Base-by-base conservation (phyloP, 371 early-diverging fungal genomes). In the Smittium culicis region DNA sequence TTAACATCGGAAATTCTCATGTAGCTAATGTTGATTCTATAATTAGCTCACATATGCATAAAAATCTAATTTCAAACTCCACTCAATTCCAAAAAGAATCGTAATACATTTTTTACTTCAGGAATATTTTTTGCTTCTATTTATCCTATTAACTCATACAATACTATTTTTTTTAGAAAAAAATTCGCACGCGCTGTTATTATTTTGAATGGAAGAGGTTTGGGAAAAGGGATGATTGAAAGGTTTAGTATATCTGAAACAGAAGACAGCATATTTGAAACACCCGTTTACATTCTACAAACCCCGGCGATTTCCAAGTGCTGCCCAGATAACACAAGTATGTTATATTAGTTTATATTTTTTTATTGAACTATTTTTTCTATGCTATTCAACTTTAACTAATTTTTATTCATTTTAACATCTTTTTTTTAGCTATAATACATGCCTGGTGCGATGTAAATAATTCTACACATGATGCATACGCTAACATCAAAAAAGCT, bases 101-200 rank as follows among this genome's bases (percentile, higher is more conserved):
- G n/a, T n/a, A n/a, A n/a, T n/a, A n/a, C n/a, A n/a, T n/a, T n/a
- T n/a, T n/a, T n/a, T n/a, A n/a, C n/a, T n/a, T n/a, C n/a, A n/a
- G n/a, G n/a, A n/a, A n/a, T n/a, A n/a, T n/a, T n/a, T n/a, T n/a
- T n/a, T n/a, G n/a, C n/a, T n/a, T n/a, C n/a, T n/a, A n/a, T n/a
- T n/a, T n/a, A n/a, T n/a, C n/a, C n/a, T n/a, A n/a, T n/a, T n/a
- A n/a, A n/a, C n/a, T n/a, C n/a, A n/a, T n/a, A n/a, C n/a, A n/a
- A n/a, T n/a, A n/a, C n/a, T n/a, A n/a, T n/a, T 59, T 59, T 14
- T 27, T 16, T 32, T 59, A 63, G 63, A 5, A 2, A 63, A 25
- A n/a, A 25, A 31, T n/a, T 63, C 5, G 33, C n/a, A 11, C 63
- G 63, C n/a, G 63, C 63, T n/a, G 33, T 63, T 32, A n/a, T 63